Conservation (phyloP, 2,329 filamentous ascomycete genomes). For the Colletotrichum destructivum region DNA sequence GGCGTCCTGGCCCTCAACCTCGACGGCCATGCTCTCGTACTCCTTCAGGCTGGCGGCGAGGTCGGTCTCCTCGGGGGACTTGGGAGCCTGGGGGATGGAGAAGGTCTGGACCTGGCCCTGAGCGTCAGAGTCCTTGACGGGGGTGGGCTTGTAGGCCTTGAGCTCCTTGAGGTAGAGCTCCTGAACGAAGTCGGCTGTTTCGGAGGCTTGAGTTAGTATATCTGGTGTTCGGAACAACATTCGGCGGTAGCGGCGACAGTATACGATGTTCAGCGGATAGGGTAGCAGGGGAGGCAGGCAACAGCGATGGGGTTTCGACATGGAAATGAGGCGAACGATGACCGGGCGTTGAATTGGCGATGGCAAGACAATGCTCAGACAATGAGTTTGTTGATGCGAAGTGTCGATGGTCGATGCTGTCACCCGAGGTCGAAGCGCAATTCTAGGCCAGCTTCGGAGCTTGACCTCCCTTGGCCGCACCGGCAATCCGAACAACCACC, state of each 20-base stretch:
- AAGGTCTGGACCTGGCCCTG: conserved; percentile 95
- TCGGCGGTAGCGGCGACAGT: not conserved
- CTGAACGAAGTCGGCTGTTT: conserved; percentile 93
- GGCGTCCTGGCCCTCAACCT: conserved; percentile 89
- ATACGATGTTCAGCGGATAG: not conserved
- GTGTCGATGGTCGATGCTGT: conserved; percentile 25
- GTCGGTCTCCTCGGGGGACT: conserved; percentile 93
- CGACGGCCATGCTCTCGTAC: conserved; percentile 94
- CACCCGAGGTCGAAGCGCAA: conserved; percentile 12
- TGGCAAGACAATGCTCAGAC: not conserved
- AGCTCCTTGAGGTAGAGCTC: conserved; percentile 98
- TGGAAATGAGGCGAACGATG: not conserved
- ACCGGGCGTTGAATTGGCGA: conserved; percentile 2
- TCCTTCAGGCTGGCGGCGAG: conserved; percentile 92
- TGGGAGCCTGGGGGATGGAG: conserved; percentile 82
- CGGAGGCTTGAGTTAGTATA: conserved; percentile 20
- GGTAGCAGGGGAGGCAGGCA: not conserved
- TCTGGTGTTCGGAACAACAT: not conserved
- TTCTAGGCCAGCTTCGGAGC: conserved; percentile 31
- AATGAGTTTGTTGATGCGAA: not conserved
- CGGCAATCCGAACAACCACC: conserved; percentile 30
- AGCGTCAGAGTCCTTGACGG: conserved; percentile 87
- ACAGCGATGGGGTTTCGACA: not conserved
- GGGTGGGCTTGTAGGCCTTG: conserved; percentile 91
- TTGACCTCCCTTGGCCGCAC: conserved; percentile 36